Conservation (phyloP, 176 grass and related monocot species). For the Aegilops speltoides region DNA sequence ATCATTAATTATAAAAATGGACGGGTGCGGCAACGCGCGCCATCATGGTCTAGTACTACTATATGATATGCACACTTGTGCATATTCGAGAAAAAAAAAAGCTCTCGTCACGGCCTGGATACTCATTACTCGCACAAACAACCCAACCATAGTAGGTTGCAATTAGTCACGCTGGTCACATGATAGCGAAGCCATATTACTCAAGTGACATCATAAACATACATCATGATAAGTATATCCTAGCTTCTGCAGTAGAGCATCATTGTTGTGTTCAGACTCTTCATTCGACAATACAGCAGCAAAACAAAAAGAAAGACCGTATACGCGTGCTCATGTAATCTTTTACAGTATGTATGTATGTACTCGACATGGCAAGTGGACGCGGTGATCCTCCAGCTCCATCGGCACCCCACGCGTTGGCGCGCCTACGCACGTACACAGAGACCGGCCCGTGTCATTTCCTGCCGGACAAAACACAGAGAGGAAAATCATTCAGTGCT, state of each 20-base stretch:
- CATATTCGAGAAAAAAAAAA: too few species aligned
- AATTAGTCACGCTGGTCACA: neutral
- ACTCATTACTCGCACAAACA: neutral
- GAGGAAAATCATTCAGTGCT: slow-evolving; percentile 12
- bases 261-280: neutral
- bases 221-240: neutral
- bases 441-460: slow-evolving; percentile 32
- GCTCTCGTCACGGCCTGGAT: too few species aligned
- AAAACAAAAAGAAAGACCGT: neutral
- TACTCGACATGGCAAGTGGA: neutral
- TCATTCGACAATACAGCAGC: neutral
- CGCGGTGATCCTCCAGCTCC: slow-evolving; percentile 12
- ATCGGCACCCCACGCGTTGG: neutral
- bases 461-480: slow-evolving; percentile 37
- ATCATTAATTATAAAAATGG: too few species aligned
- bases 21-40: too few species aligned
- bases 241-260: neutral
- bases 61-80: too few species aligned
- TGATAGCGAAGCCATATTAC: neutral
- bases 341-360: slow-evolving; percentile 21
- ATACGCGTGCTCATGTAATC: neutral
- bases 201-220: neutral
- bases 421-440: slow-evolving; percentile 26
- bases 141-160: neutral
- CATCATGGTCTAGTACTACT: too few species aligned